A percentile compares a stretch with the other conserved stretches of the same genome.
Evolutionary conservation across 2,329 filamentous ascomycete species (phyloP).

Genomic region (Stemphylium lycopersici): DNA sequence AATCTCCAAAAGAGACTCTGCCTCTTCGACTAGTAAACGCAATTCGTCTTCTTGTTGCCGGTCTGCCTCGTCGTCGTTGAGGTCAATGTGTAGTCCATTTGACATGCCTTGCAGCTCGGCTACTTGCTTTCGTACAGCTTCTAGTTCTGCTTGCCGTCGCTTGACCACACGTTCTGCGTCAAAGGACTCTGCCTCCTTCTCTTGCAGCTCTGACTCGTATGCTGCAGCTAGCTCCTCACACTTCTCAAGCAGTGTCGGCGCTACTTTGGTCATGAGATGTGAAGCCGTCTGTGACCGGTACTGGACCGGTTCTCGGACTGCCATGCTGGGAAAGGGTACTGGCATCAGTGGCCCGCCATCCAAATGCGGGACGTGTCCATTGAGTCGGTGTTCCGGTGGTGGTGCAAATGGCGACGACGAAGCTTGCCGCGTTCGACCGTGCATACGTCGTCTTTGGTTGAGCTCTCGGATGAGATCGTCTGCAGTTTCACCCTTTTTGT

Average conservation of each 20-base stretch:
- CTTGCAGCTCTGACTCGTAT: conserved; percentile 76
- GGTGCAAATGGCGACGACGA: conserved; percentile 71
- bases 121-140: conserved; percentile 64
- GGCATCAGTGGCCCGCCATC: conserved; percentile 35
- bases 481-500: conserved; percentile 80
- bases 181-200: conserved; percentile 65
- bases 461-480: conserved; percentile 79
- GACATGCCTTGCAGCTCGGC: conserved; percentile 55
- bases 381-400: conserved; percentile 42
- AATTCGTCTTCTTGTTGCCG: conserved; percentile 49
- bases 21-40: conserved; percentile 46
- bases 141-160: conserved; percentile 72
- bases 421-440: conserved; percentile 64
- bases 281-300: conserved; percentile 56
- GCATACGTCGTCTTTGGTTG: conserved; percentile 71
- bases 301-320: conserved; percentile 32
- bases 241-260: conserved; percentile 60
- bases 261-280: conserved; percentile 68
- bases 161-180: conserved; percentile 56
- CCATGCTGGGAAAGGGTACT: conserved; percentile 31
- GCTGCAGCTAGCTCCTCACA: conserved; percentile 51
- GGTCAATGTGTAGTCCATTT: conserved; percentile 36
- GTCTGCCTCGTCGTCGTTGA: conserved; percentile 46
- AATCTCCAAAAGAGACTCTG: conserved; percentile 51
- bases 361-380: conserved; percentile 32